A percentile compares a stretch with the other conserved stretches of the same genome.
Evolutionary conservation across 2,329 filamentous ascomycete species (phyloP).

Genomic region (Xylariaceae sp.): DNA sequence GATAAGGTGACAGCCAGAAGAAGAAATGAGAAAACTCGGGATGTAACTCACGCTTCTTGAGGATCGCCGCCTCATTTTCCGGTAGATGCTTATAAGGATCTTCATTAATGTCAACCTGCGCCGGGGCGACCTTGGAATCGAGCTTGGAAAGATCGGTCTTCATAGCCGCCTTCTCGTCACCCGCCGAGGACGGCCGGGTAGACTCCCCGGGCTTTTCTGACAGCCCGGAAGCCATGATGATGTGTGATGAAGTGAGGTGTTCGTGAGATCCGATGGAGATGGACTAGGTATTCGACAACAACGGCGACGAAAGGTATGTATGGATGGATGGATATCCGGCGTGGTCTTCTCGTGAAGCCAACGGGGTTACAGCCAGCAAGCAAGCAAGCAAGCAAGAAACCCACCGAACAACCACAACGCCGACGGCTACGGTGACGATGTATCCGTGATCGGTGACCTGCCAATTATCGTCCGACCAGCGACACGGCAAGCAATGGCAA

Average conservation of each 20-base stretch:
- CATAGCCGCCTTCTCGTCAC: constrained; percentile 18
- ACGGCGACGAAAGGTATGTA: neutral
- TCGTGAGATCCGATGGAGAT: neutral
- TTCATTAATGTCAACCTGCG: constrained; percentile 40
- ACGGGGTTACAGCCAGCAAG: neutral
- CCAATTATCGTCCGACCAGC: neutral
- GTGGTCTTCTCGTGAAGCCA: neutral
- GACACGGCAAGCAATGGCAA: neutral
- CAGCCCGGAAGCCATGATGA: constrained; percentile 24
- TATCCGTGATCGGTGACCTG: neutral
- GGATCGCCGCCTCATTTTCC: constrained; percentile 58
- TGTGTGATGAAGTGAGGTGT: neutral
- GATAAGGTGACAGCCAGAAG: neutral
- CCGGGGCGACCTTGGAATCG: constrained; percentile 39
- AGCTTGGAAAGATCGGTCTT: constrained; percentile 35
- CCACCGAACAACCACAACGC: neutral
- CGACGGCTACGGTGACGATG: neutral
- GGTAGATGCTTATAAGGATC: constrained; percentile 60
- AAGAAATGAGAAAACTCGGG: neutral
- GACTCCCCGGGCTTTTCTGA: constrained; percentile 30
- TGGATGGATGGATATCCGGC: neutral
- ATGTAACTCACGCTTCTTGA: constrained; percentile 47
- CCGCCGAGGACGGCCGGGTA: constrained; percentile 10
- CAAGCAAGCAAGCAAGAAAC: neutral
- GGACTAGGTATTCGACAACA: constrained; percentile 5